A percentile compares a stretch with the other conserved stretches of the same genome.
Conservation (phyloP, 2,329 filamentous ascomycete species). For the Whalleya microplaca region DNA sequence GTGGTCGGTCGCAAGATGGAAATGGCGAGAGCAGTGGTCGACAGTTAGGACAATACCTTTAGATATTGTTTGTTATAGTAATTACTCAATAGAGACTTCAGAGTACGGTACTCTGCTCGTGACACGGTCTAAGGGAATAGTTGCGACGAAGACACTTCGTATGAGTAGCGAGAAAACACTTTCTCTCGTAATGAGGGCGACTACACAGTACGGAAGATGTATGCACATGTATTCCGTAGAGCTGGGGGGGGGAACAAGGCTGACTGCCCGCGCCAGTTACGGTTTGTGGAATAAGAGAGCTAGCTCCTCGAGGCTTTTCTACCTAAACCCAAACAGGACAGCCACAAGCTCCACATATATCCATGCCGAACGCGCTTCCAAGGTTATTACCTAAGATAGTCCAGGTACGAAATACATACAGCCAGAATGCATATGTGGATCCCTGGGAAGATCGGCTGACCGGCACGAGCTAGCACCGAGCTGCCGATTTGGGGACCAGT, state of each 20-base stretch:
- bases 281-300: not conserved
- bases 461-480: slow-evolving; percentile 3
- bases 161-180: slow-evolving; percentile 15
- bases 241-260: slow-evolving; percentile 23
- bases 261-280: slow-evolving; percentile 12
- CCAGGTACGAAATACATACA: too few species aligned
- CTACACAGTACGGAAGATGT: too few species aligned
- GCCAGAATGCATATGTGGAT: too few species aligned
- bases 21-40: slow-evolving; percentile 7
- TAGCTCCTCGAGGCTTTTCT: too few species aligned
- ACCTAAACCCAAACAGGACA: too few species aligned
- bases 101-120: not conserved
- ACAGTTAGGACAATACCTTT: not conserved
- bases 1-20: slow-evolving; percentile 20
- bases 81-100: not conserved
- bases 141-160: slow-evolving; percentile 11
- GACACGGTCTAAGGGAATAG: not conserved
- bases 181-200: too few species aligned
- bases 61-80: not conserved
- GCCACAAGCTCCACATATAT: too few species aligned
- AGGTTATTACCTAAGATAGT: too few species aligned
- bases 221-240: too few species aligned
- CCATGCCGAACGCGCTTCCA: too few species aligned
- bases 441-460: not conserved
- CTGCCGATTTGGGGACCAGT: slow-evolving; percentile 1